Base-by-base conservation (phyloP, 169 alveolate genomes). In the Plasmodium relictum region DNA sequence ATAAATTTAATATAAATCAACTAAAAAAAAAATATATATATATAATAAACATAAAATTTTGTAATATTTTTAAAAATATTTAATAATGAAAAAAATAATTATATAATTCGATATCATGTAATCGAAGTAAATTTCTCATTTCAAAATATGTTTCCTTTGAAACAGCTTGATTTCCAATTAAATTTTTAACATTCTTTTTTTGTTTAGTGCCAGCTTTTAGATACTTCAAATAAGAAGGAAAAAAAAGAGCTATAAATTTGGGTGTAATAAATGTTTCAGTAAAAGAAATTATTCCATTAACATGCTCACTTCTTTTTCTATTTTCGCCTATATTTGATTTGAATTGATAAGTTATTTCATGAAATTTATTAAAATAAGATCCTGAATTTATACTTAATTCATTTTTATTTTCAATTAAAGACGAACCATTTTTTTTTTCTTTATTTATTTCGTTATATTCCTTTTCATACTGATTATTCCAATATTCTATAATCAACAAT, bases 201-300 rank as follows among this genome's bases (percentile, higher is more conserved):
- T 86, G 92, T 66, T 52, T 86, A 8, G 85, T 71, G 8, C 61
- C 87, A 12, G 70, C 39, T 37, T 56, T 71, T 86, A 86, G 37
- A 65, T 86, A 86, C 50, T 70, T 69, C 39, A 86, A 71, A 41
- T 86, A 86, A 26, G 86, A 69, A 20, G 92, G 92, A 54, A 86
- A 86, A 31, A 86, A 86, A 45, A 86, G 86, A 52, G 88, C 87
- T 26, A 86, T 86, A 86, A 86, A 86, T 71, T 72, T 69, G 9
- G 92, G 92, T 66, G 92, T 86, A 42, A 86, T 45, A 61, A 86
- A 86, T 24, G 86, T 65, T 86, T 86, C 91, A 41, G 42, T 50
- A 56, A 83, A 83, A 12, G 83, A 48, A 68, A 83, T 83, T 37
- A 83, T 41, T 9, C 52, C 73, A 59, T 20, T 68, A 6, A 44